Conservation (phyloP, 257 asterid genomes). For the Lycium ferocissimum region DNA sequence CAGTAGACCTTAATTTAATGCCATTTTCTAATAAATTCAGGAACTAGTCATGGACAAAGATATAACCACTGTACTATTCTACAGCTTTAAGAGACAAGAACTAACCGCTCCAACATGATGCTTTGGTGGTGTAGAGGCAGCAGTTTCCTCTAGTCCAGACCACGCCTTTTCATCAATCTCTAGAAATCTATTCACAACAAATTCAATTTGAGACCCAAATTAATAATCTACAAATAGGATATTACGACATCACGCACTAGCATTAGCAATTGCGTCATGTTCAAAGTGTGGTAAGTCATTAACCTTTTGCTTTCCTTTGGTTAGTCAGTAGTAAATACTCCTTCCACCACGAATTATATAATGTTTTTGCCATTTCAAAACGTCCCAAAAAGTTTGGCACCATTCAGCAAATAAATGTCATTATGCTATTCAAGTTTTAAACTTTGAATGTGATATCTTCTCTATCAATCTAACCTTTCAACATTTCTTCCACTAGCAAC, state of each 20-base stretch:
- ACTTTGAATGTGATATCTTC: not conserved
- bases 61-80: not conserved
- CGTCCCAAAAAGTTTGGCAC: not conserved
- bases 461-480: not conserved
- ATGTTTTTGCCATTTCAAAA: not conserved
- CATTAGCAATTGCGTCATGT: not conserved
- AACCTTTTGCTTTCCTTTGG: slow-evolving; percentile 14
- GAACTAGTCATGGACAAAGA: not conserved
- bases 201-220: slow-evolving; percentile 4
- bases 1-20: not conserved
- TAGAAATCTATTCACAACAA: slow-evolving; percentile 54
- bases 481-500: not conserved
- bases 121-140: slow-evolving; percentile 59
- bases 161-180: slow-evolving; percentile 77
- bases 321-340: not conserved
- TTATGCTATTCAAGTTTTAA: not conserved
- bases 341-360: not conserved
- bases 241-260: not conserved
- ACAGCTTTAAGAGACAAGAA: slow-evolving; percentile 29
- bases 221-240: not conserved
- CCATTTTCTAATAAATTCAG: not conserved
- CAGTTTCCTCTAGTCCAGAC: slow-evolving; percentile 86
- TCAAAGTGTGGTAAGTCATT: not conserved
- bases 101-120: slow-evolving; percentile 91
- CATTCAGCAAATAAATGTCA: not conserved